phyloP scores from a whole-genome alignment of 352 stramenopile species.

The Hyaloperonospora brassicae region DNA sequence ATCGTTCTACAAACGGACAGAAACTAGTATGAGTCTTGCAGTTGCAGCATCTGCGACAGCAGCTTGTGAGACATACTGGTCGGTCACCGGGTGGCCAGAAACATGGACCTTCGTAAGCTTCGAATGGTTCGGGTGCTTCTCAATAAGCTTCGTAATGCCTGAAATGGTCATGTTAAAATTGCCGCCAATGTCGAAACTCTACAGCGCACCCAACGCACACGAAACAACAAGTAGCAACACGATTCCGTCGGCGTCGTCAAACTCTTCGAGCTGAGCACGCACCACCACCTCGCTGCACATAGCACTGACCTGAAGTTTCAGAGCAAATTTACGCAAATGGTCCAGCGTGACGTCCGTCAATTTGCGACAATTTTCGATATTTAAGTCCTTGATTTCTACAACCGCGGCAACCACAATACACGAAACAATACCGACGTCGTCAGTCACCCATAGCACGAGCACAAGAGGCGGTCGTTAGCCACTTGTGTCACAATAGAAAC shows the following conservation, averaged over 20 bases:
- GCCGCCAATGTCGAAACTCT: conserved; percentile 81
- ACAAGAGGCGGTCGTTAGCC: no score
- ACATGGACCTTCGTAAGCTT: conserved; percentile 84
- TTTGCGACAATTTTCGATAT: conserved; percentile 87
- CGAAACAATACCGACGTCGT: background rate
- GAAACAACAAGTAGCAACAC: background rate
- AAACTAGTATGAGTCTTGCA: conserved; percentile 1
- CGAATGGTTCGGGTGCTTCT: conserved; percentile 85
- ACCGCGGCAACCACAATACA: background rate
- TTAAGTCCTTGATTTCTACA: conserved; percentile 81
- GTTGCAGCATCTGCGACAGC: background rate
- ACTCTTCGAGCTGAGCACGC: no score
- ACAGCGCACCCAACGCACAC: background rate
- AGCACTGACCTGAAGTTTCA: conserved; percentile 62
- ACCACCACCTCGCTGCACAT: no score
- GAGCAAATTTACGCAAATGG: conserved; percentile 65
- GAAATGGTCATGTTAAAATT: conserved; percentile 88
- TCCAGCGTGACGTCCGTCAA: conserved; percentile 72
- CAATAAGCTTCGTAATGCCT: conserved; percentile 83
- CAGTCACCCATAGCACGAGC: no score
- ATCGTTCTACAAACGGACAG: conserved; percentile 47
- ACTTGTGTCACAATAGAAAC: no score
- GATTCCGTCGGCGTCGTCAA: conserved; percentile 1
- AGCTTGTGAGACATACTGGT: conserved; percentile 43
- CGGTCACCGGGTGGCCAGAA: conserved; percentile 71